Base-by-base conservation (phyloP, 768 basidiomycete species). In the Lactifluus volemus region DNA sequence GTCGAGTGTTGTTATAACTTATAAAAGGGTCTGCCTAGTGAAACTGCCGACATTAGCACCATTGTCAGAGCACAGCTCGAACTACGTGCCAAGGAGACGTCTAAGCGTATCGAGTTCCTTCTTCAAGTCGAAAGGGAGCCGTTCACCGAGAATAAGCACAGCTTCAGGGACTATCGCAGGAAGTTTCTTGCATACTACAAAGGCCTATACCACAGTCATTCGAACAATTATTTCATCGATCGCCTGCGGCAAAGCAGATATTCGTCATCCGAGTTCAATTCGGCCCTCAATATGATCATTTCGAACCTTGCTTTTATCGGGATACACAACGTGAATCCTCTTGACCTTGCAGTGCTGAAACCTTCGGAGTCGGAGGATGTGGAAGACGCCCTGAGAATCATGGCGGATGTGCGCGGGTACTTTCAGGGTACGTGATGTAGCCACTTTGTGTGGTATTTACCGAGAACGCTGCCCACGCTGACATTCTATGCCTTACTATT, bases 391-490 rank as follows among this genome's bases (percentile, higher is more conserved):
- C 65, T 89, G 17, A 66, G 70, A 4, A 86, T 89, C 65, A 89
- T 89, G 86, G 84, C 85, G 0, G 79, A 83, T 57, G 85, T 88
- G 2, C 75, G 85, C 5, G 86, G 84, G 0, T 89, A 88, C 63
- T 89, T 88, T 69, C 84, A 88, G 77, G 87, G 88, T 85, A 65
- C 8, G 67, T 63, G 36, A 32, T 50, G 32, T 8, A 47, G 21
- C 42, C 49, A 38, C 25, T 63, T 49, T 63, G 58, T 49, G 53
- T 47, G 17, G 8, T n/a, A 32, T 10, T 34, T 8, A n/a, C 19
- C 8, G 17, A 56, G 47, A 36, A 25, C 25, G 32, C 30, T 44
- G 38, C n/a, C 39, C 9, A 29, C 21, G 10, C 49, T 49, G 55
- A 49, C 19, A 19, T 10, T 19, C 9, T 5, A 7, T 5, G 14